Evolutionary conservation across 371 early-diverging fungal species (phyloP), one percentile per base, ranked within the genome.

Genomic region (Circinella umbellata): DNA sequence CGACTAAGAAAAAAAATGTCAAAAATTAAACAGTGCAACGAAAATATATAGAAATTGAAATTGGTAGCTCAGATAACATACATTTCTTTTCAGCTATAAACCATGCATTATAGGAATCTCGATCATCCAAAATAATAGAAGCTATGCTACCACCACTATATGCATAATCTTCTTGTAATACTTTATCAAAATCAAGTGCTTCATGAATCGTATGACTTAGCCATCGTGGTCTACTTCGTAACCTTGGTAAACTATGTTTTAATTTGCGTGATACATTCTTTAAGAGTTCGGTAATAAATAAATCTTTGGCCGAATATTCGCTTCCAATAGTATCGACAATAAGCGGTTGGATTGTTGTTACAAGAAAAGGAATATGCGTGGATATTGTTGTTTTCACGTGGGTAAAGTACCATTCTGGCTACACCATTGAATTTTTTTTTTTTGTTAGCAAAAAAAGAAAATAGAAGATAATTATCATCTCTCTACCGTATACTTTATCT

Each of bases 331-430:
- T 61, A 3, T 66, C 62, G 14, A 70, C 66, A 1, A 82, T 27
- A 13, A 82, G 68, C 4, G 81, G 83, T 60, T 86, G 86, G 14
- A 81, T 66, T 15, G 75, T 77, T 10, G 77, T 76, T 60, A 81
- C 67, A 4, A 82, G 34, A 34, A 79, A 79, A 8, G 78, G 82
- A 37, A 78, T 57, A 63, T 79, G 86, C 0, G 75, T 66, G 2
- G 77, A 55, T 48, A 93, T 86, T 46, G 88, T 80, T 34, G 83
- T 86, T 61, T 92, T 82, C n/a, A 91, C 79, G 64, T 92, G 91
- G 3, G 87, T 84, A 46, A 96, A 79, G 71, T 90, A 91, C 96
- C 94, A 94, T 76, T 95, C 96, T 34, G 96, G 94, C 91, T 89
- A 71, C 8, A 27, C 27, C 27, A 27, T 27, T 27, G 27, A 27